Evolutionary conservation across 306 rosid species (phyloP), one percentile per base, ranked within the genome.

Genomic region (Cucurbita moschata): DNA sequence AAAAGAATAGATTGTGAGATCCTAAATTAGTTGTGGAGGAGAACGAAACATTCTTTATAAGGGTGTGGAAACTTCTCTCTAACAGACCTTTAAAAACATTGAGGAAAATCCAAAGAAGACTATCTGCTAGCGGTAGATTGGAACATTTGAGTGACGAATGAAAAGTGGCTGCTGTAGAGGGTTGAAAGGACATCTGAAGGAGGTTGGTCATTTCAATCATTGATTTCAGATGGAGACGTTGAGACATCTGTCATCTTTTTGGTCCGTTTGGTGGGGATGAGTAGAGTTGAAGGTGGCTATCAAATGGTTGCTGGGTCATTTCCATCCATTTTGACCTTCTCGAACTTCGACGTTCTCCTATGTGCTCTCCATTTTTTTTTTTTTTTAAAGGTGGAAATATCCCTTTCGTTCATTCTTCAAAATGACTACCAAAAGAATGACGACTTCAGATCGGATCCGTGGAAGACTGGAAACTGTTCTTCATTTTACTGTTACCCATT

Each of bases 251-350:
- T 35, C 15, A 26, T 69, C 78, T 75, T 71, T 69, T 60, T 42
- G 75, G 46, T 18, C 74, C 56, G 82, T 76, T 82, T 78, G 92
- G 85, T 84, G 81, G 69, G 57, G 23, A 62, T 77, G 87, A 85
- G 92, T 86, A 73, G 72, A 73, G 81, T 82, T 81, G 82, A 92
- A 85, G 92, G 73, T 81, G 76, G 83, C 71, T 68, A 8, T 46
- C 47, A 11, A 68, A 85, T 77, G 19, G 91, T 81, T 87, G 86
- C 30, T 44, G 71, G 69, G 83, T 77, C 85, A 80, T 66, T 84
- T 63, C 75, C 88, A 80, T 74, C 73, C 74, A 71, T 56, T 39
- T 8, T 80, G 77, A 47, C 78, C 52, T 68, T 62, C 50, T 76
- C 23, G 35, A 56, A 54, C 44, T 16, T 16, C 15, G 15, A 39